These are phyloP conservation scores for Cruciata laevipes DNA, from an alignment of 257 asterid genomes.

Conservation along the genomic window DNA sequence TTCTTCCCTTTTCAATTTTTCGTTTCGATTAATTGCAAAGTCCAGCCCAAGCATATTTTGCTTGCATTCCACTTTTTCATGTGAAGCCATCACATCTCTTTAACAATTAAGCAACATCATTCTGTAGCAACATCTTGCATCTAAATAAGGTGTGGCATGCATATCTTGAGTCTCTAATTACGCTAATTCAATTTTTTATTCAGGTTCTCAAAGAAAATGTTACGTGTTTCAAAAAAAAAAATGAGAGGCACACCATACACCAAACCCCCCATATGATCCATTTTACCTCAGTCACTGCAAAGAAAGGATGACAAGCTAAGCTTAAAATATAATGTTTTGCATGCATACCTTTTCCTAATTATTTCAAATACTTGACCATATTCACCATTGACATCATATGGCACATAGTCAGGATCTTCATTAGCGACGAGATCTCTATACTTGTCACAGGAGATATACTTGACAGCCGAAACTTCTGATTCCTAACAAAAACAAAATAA, in stretches of 20 bases:
- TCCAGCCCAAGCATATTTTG: neutral
- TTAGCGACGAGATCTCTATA: conserved; percentile 65
- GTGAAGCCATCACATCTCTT: neutral
- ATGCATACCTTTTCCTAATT: conserved; percentile 61
- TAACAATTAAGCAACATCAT: neutral
- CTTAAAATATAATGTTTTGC: conserved; percentile 12
- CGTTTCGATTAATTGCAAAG: neutral
- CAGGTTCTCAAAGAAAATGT: neutral
- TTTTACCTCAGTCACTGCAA: neutral
- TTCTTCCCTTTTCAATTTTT: neutral
- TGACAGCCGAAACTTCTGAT: conserved; percentile 96
- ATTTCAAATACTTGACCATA: conserved; percentile 79
- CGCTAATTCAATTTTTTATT: neutral
- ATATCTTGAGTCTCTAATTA: no score
- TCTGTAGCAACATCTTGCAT: neutral
- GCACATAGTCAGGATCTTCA: conserved; percentile 71
- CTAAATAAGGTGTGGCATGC: neutral
- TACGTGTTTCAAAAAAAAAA: neutral
- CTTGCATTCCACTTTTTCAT: neutral
- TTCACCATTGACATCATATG: conserved; percentile 65
- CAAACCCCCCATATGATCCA: neutral
- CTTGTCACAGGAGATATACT: conserved; percentile 66
- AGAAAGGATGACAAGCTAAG: neutral
- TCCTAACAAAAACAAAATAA: conserved; percentile 45
- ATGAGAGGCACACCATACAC: neutral